Base-by-base conservation (phyloP, 2,329 filamentous ascomycete species). In the Aspergillus japonicus region DNA sequence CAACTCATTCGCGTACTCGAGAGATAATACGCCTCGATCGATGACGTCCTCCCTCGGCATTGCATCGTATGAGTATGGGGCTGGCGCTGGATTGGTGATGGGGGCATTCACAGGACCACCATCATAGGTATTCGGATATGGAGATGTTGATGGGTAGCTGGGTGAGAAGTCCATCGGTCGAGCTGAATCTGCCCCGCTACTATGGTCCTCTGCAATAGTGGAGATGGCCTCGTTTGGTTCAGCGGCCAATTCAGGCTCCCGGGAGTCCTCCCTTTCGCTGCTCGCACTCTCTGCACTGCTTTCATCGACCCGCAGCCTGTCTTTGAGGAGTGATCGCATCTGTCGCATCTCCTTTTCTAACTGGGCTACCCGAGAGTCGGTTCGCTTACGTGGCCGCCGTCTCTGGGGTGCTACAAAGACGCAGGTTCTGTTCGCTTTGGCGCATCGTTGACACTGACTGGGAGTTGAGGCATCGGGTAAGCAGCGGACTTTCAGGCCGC, bases 281-380 rank as follows among this genome's bases (percentile, higher is more conserved):
- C 62, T 68, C 4, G 65, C 66, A 33, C 71, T 67, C 35, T 72
- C 71, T 21, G 59, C 64, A 21, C 69, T 64, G 44, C 66, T 72
- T 33, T 73, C 71, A 31, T 71, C 64, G 16, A 60, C 62, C 2
- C 62, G 65, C 10, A 74, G 62, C 2, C 67, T 71, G 53, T 68
- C 72, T 56, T 74, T 74, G 21, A 75, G 64, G 19, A 73, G 63
- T 12, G 72, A 72, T 42, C 73, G 73, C 73, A 75, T 75, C 58
- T 72, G 67, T 10, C 71, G 71, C 73, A 75, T 75, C 57, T 75
- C 73, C 54, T 66, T 72, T 59, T 75, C 73, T 42, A 75, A 52
- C 55, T 75, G 73, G 6, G 73, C 73, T 10, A 75, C 73, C 16
- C 73, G 66, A 12, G 73, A 73, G 55, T 75, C 73, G 2, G 73